Evolutionary conservation across 116 monocot species (phyloP), one percentile per base, ranked within the genome.

Genomic region (Zostera marina): DNA sequence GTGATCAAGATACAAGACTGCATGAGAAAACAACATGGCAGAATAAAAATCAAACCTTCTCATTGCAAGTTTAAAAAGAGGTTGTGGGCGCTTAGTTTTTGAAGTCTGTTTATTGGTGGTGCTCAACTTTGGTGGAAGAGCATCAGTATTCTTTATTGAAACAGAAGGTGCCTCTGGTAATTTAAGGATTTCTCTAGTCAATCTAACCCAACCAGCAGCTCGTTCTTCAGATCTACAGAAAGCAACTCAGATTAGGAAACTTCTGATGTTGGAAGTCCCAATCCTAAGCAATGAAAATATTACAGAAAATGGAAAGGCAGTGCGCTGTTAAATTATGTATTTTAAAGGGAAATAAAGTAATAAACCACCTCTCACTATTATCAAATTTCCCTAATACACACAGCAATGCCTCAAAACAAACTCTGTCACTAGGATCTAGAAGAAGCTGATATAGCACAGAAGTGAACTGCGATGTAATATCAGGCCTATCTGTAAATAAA

Each of bases 381-480:
- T 99, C 99, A 68, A 77, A 87, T 77, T 99, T 99, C 22, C 99
- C 91, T 71, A 99, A 61, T 16, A 99, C 84, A 74, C 91, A 99
- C 10, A 83, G 64, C 66, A 99, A 81, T 63, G 91, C 91, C 72
- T 99, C 99, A 72, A 99, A 99, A 72, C 87, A 99, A 66, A 99
- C 99, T 70, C 99, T 83, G 54, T 99, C 99, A 65, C 90, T 82
- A 26, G 99, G 99, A 71, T 99, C 99, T 56, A 99, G 79, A 56
- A 99, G 81, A 71, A 99, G 81, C 66, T 99, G 98, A 76, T 99
- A 99, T 53, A 99, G 91, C 47, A 99, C 65, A 63, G 79, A 76
- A 39, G 76, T 74, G 78, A 83, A 99, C 63, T 99, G 90, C 42
- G 85, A 75, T 47, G 70, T 90, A 38, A 99, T 77, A 48, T 99